These are phyloP conservation scores for Anethum foeniculum DNA, from an alignment of 140 eudicot species.

Conservation along the genomic window DNA sequence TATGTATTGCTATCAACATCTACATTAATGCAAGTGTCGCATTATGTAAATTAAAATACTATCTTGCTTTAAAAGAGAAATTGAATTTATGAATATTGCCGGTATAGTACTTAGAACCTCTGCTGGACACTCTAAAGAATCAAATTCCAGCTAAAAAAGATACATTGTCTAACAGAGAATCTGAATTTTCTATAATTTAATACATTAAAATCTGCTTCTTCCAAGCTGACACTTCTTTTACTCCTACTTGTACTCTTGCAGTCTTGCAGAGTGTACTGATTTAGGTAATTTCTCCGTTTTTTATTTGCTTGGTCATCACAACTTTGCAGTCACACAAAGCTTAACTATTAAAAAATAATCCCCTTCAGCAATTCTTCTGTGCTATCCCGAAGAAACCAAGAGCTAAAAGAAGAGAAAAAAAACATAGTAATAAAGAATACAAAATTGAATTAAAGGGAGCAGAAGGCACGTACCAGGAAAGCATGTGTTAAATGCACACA, in stretches of 20 bases:
- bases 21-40: neutral
- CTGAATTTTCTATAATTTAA: neutral
- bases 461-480: conserved; percentile 60
- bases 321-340: neutral
- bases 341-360: neutral
- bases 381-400: neutral
- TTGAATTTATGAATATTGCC: neutral
- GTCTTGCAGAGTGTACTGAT: neutral
- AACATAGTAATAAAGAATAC: neutral
- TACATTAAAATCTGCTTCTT: conserved; percentile 4
- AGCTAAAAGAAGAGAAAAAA: neutral
- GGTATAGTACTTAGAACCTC: neutral
- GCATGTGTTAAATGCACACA: conserved; percentile 98
- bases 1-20: neutral
- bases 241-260: neutral
- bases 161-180: neutral
- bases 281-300: neutral
- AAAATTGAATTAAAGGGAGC: neutral
- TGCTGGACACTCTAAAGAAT: neutral
- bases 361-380: neutral
- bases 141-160: neutral
- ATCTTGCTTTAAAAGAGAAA: neutral
- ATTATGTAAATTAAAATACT: neutral
- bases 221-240: neutral
- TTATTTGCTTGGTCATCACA: neutral